phyloP scores from a whole-genome alignment of 2,329 filamentous ascomycete genomes.

The Claviceps spartinae region DNA sequence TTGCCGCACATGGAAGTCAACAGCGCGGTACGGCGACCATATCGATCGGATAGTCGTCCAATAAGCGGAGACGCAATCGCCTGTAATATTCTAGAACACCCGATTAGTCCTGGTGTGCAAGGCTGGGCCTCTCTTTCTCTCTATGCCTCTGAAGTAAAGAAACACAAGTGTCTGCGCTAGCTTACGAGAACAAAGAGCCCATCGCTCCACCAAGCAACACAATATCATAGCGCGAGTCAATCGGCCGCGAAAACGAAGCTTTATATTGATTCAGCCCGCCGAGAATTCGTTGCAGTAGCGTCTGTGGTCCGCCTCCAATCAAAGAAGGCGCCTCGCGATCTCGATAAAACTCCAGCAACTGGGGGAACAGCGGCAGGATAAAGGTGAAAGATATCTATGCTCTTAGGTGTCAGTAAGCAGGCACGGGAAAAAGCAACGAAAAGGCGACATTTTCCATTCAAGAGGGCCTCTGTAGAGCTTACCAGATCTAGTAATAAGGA shows the following conservation, averaged over 20 bases:
- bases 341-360: constrained; percentile 91
- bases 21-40: constrained; percentile 77
- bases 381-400: constrained; percentile 91
- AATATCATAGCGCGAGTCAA: constrained; percentile 94
- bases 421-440: neutral
- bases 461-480: constrained; percentile 10
- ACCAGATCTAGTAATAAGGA: constrained; percentile 85
- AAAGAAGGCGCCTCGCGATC: constrained; percentile 54
- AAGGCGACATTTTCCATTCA: neutral
- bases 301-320: constrained; percentile 34
- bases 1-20: constrained; percentile 89
- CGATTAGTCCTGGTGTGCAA: neutral
- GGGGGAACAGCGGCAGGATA: constrained; percentile 90
- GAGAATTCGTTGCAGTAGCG: constrained; percentile 67
- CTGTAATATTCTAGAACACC: constrained; percentile 56
- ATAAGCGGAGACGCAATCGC: constrained; percentile 87
- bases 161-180: neutral
- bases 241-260: constrained; percentile 77
- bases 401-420: neutral
- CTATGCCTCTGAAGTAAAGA: no score
- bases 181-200: constrained; percentile 72
- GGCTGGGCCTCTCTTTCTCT: neutral
- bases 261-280: constrained; percentile 88
- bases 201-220: constrained; percentile 87
- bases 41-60: constrained; percentile 71